Evolutionary conservation across 495 filamentous ascomycete genomes (phyloP), one percentile per base, ranked within the genome.

Genomic region (Opeltia flavorubescens): DNA sequence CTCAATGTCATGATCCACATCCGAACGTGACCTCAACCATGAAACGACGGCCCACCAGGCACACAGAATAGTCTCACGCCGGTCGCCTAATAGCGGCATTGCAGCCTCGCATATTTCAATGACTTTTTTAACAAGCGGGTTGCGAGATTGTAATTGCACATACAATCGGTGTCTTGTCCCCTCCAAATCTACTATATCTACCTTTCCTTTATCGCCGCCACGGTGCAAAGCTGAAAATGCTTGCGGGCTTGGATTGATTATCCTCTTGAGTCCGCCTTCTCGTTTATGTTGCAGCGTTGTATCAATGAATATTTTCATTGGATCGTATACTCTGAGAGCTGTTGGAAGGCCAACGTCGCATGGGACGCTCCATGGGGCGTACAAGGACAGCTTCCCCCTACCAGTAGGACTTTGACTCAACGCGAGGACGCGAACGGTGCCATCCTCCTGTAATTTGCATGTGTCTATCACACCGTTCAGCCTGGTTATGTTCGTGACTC

Each of bases 11-110:
- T 61, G 65, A 18, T 67, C 63, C n/a, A 65, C 58, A 5, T 61
- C 59, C 8, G 72, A 68, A 38, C 68, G 66, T 25, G 60, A 56
- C 29, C 68, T 66, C 27, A 86, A 70, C 78, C 80, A 86, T 50
- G 76, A 75, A 58, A 82, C 74, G 9, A 77, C 70, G 53, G 84
- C 76, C 80, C 82, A 87, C 84, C 84, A 93, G 5, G 72, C 77
- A 1, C 75, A 65, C 34, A 84, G 55, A 4, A 89, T 59, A 6
- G 75, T 75, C 52, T 89, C 82, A 1, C 77, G 77, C 23, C 64
- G 64, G 44, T 74, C 69, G 26, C 70, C 68, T 3, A 65, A 64
- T 15, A 75, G 60, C 13, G 76, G 75, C 33, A 87, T 59, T 29
- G 80, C 72, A 36, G 80, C 76, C 34, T 72, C 71, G 55, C 80